Base-by-base conservation (phyloP, 768 basidiomycete species). In the Russula compacta region DNA sequence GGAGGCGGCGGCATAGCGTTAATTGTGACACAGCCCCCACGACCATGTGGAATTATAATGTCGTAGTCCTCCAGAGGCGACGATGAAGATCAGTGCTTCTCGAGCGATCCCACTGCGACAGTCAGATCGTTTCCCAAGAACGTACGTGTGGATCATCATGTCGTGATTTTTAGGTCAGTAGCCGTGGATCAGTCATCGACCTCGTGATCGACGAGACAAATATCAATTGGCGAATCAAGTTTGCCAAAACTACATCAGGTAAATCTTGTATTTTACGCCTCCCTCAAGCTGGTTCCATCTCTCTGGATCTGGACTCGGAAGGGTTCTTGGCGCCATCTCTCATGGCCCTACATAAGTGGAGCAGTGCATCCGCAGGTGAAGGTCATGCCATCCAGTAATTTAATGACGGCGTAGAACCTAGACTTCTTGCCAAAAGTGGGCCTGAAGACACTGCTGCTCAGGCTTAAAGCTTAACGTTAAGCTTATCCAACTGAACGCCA, bases 111-210 rank as follows among this genome's bases (percentile, higher is more conserved):
- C 9, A 73, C 24, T 3, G 3, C 24, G 24, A 29, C 73, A 5
- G 76, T 76, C n/a, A 76, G 79, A 64, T 66, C 71, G 15, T 82
- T 86, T 66, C 68, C 87, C 35, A 76, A 75, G 8, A 73, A 73
- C 38, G 80, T 87, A 4, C 83, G 79, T 50, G 73, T 72, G 5
- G 71, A 76, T 35, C 82, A 87, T 66, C 92, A 89, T 69, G 83
- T 79, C 55, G 89, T 84, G 14, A 74, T 92, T 58, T 90, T 73
- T 89, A 88, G 68, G 79, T 87, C 58, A 90, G 89, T 44, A 89
- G 90, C 36, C 87, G 89, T 67, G 87, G 87, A 0, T 87, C 89
- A 12, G 81, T 85, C 40, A 75, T 92, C 48, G 89, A 92, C 71
- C 78, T 92, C 42, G 73, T 88, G 2, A 66, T 64, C 11, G 83